Evolutionary conservation across 495 filamentous ascomycete genomes (phyloP).

Genomic region (Mytilinidion resinicola): DNA sequence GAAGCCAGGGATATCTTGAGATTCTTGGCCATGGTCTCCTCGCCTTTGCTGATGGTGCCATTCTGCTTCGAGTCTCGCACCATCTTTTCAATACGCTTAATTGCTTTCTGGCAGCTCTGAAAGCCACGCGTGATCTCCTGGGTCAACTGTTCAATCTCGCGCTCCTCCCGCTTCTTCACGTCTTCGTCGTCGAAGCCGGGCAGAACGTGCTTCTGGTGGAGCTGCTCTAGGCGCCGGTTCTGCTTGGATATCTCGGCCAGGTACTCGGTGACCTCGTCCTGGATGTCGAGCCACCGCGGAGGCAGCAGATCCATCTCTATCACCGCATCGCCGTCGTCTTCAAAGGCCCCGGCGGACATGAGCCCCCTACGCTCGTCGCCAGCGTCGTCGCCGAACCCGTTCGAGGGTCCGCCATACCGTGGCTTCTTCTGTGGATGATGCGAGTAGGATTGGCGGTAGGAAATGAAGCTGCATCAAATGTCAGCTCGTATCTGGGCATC

Average conservation of each 20-base stretch:
- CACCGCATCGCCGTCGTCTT: constrained; percentile 84
- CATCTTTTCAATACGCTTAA: constrained; percentile 80
- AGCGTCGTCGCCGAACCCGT: constrained; percentile 63
- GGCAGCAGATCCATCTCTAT: constrained; percentile 98
- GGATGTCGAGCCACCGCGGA: constrained; percentile 90
- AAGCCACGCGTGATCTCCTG: constrained; percentile 84
- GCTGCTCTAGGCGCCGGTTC: constrained; percentile 74
- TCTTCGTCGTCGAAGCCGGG: constrained; percentile 96
- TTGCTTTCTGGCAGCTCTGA: constrained; percentile 80
- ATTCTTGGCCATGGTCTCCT: constrained; percentile 94
- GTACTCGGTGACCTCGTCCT: constrained; percentile 82
- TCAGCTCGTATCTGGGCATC: constrained; percentile 9
- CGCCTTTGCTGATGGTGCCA: constrained; percentile 65
- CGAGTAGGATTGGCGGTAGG: constrained; percentile 95
- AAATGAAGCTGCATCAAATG: constrained; percentile 68
- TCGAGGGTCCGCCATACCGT: constrained; percentile 58
- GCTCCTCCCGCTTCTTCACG: constrained; percentile 72
- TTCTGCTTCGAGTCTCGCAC: constrained; percentile 64
- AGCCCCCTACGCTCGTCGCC: constrained; percentile 80
- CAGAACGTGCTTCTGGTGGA: constrained; percentile 95
- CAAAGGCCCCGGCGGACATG: constrained; percentile 69
- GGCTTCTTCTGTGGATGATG: constrained; percentile 87
- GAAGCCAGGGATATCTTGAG: constrained; percentile 85
- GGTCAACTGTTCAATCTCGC: constrained; percentile 82
- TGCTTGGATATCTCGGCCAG: constrained; percentile 77